These are phyloP conservation scores for Solanum pinnatisectum DNA, from an alignment of 257 asterid genomes.

Conservation along the genomic window DNA sequence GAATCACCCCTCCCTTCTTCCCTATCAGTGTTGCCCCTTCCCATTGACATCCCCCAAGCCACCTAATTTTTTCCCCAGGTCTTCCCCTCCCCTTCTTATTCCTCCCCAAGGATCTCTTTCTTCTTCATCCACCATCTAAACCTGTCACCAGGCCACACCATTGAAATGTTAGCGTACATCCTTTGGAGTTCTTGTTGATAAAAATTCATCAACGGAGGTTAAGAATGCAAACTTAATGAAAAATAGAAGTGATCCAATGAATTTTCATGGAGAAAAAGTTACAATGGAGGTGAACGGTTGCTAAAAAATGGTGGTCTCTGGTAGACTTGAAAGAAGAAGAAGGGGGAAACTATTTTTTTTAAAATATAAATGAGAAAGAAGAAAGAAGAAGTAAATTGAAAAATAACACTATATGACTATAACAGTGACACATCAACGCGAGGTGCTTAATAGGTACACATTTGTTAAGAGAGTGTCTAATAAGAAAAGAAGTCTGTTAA, in stretches of 20 bases:
- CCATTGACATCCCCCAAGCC: neutral
- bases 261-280: neutral
- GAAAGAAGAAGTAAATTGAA: neutral
- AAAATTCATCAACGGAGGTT: constrained; percentile 34
- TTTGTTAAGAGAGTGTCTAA: neutral
- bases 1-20: neutral
- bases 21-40: neutral
- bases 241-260: neutral
- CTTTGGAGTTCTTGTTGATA: constrained; percentile 12
- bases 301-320: neutral
- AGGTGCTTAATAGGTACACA: neutral
- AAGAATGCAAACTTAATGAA: constrained; percentile 13
- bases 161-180: constrained; percentile 1
- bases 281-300: neutral
- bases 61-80: neutral
- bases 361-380: neutral
- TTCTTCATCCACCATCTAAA: neutral
- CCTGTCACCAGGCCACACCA: neutral
- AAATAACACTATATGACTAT: neutral
- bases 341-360: neutral
- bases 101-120: neutral
- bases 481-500: neutral
- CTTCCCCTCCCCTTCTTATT: neutral
- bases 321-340: neutral
- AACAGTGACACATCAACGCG: neutral